Evolutionary conservation across 768 basidiomycete species (phyloP), one percentile per base, ranked within the genome.

Genomic region (Astraeus odoratus): DNA sequence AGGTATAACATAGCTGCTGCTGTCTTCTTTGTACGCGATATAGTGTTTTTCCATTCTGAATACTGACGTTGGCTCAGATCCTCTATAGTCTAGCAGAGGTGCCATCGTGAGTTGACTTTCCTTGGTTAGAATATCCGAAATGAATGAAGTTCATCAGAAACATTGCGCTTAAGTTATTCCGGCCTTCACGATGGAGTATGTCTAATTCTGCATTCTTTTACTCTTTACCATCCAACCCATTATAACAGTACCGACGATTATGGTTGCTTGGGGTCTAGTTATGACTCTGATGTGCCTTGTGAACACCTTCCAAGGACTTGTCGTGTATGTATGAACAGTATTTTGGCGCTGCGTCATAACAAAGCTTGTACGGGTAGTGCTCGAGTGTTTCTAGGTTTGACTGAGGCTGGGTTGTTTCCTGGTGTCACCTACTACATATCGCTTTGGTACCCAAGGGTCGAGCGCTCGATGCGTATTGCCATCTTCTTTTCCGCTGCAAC

Each of bases 401-500:
- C 72, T 24, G 75, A 76, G 52, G 71, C 68, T 36, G 76, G 77
- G 30, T 49, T 73, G 18, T 66, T 68, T 44, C 66, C 70, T 0
- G 68, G 67, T 1, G 58, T 72, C 44, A 65, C 64, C 2, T 75
- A 72, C 44, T 70, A 67, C 33, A 63, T 80, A 35, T 77, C 76
- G 9, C 58, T 77, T 39, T 83, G 81, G 80, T 78, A 86, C 55
- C 71, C 77, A 8, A 67, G 75, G 27, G 64, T 65, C 42, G 81
- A 83, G 53, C 73, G 80, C 35, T 78, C 75, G 15, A 64, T 62
- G 53, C 73, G 81, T 22, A 71, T 80, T 44, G 77, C 80, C 4
- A 66, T 83, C 29, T 82, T 83, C 67, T 81, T 81, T 58, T 74
- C 74, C 16, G 78, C 79, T 29, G 78, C 79, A 9, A 80, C 77